Conservation (phyloP, 495 filamentous ascomycete species). For the Parachaetomium inaequale region DNA sequence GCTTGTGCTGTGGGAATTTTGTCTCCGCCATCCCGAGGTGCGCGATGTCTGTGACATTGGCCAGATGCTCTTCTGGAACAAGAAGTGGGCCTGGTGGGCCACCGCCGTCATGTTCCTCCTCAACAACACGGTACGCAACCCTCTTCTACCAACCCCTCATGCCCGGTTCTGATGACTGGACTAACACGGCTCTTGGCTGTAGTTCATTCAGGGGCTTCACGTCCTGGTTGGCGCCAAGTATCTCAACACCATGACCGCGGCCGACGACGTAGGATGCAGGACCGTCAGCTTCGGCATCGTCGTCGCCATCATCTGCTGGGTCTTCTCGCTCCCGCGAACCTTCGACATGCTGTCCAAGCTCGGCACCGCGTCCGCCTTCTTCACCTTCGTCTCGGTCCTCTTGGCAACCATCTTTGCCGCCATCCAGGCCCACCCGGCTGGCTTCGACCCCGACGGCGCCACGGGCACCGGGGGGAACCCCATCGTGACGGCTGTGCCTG, state of each 20-base stretch:
- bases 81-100: slow-evolving; percentile 74
- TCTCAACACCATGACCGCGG: slow-evolving; percentile 71
- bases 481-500: slow-evolving; percentile 60
- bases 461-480: slow-evolving; percentile 48
- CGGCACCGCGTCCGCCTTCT: slow-evolving; percentile 70
- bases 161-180: no score
- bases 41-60: slow-evolving; percentile 89
- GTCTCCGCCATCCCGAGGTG: slow-evolving; percentile 78
- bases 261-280: slow-evolving; percentile 53
- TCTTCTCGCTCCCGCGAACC: slow-evolving; percentile 76
- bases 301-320: slow-evolving; percentile 63
- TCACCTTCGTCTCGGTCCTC: slow-evolving; percentile 82
- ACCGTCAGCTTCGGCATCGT: slow-evolving; percentile 71
- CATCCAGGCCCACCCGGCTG: slow-evolving; percentile 63
- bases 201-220: slow-evolving; percentile 55
- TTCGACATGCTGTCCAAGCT: slow-evolving; percentile 73
- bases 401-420: slow-evolving; percentile 75
- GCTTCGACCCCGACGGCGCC: slow-evolving; percentile 43
- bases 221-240: slow-evolving; percentile 77
- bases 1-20: slow-evolving; percentile 81
- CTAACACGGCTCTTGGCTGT: slow-evolving; percentile 16
- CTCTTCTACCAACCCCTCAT: not conserved
- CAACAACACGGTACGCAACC: slow-evolving; percentile 81
- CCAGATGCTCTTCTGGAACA: slow-evolving; percentile 79
- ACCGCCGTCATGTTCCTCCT: slow-evolving; percentile 86